Percentiles rank a stretch among this genome's conserved stretches.
phyloP scores from a whole-genome alignment of 208 protist genomes.

The Wallacemonas collosoma region DNA sequence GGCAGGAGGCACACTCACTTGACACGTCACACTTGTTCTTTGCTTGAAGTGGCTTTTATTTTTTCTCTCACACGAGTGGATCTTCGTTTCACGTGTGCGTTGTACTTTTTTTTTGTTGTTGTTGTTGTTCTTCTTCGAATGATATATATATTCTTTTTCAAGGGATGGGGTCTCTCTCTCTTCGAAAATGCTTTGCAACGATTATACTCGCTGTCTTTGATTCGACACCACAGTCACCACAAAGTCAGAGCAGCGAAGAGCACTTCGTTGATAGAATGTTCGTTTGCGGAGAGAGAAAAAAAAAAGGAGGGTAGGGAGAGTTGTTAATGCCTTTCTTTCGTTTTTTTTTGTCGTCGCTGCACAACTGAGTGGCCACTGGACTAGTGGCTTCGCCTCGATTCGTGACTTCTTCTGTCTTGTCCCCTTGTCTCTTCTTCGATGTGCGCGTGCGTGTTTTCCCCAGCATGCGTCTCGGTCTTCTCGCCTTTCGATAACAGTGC shows the following conservation, averaged over 20 bases:
- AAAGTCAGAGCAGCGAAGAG: too few species aligned
- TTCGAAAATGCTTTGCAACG: background rate
- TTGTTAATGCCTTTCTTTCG: conserved; percentile 1
- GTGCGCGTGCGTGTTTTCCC: too few species aligned
- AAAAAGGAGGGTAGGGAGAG: background rate
- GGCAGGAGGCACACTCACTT: background rate
- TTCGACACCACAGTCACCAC: too few species aligned
- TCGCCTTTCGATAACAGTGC: too few species aligned
- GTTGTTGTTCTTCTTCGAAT: conserved; percentile 14
- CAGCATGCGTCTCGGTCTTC: too few species aligned
- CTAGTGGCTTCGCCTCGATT: background rate
- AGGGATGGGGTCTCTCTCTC: background rate
- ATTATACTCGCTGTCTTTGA: too few species aligned
- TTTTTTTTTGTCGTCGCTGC: conserved; percentile 12
- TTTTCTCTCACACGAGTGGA: background rate
- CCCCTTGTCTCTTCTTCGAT: background rate
- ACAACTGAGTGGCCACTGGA: background rate
- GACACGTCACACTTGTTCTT: background rate
- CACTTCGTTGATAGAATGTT: background rate
- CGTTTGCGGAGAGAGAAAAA: background rate
- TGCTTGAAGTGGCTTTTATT: conserved; percentile 8
- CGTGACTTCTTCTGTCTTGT: background rate
- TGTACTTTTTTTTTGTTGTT: conserved; percentile 16
- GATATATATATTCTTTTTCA: background rate
- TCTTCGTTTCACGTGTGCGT: conserved; percentile 6